A percentile compares a stretch with the other conserved stretches of the same genome.
Conservation (phyloP, 176 grass and related monocot species). For the Typha latifolia region DNA sequence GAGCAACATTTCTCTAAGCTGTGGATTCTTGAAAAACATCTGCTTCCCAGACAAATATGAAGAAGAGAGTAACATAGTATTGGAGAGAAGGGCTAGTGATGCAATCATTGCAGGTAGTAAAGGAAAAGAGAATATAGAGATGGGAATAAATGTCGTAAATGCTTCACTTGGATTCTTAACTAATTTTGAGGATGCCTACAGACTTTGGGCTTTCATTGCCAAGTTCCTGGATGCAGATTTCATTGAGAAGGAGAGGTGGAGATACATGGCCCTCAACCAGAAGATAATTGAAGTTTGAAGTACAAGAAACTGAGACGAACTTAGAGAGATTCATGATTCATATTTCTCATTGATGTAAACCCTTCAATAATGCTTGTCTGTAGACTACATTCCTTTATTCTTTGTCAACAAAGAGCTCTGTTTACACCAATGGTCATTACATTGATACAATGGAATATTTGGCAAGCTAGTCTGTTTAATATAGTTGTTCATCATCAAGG, state of each 20-base stretch:
- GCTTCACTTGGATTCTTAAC: constrained; percentile 72
- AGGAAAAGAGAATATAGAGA: constrained; percentile 29
- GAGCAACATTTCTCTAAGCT: constrained; percentile 68
- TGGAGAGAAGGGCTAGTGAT: constrained; percentile 26
- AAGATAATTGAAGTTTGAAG: constrained; percentile 51
- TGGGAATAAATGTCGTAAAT: constrained; percentile 67
- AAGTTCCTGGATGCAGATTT: constrained; percentile 92
- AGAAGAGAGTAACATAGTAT: constrained; percentile 25
- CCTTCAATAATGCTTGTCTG: not conserved
- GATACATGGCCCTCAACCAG: constrained; percentile 83
- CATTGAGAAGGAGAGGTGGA: constrained; percentile 91
- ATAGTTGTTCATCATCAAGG: not conserved
- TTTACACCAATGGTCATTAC: not conserved
- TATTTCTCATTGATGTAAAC: not conserved
- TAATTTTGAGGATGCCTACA: constrained; percentile 89
- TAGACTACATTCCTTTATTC: not conserved
- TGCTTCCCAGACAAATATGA: constrained; percentile 60
- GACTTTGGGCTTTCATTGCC: constrained; percentile 78
- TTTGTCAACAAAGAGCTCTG: not conserved
- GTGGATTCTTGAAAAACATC: constrained; percentile 66
- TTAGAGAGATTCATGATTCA: not conserved
- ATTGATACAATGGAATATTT: not conserved
- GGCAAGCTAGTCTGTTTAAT: not conserved
- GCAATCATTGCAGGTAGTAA: not conserved
- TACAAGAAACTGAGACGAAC: not conserved